Evolutionary conservation across 306 rosid species (phyloP).

Genomic region (Herpetospermum pedunculosum): DNA sequence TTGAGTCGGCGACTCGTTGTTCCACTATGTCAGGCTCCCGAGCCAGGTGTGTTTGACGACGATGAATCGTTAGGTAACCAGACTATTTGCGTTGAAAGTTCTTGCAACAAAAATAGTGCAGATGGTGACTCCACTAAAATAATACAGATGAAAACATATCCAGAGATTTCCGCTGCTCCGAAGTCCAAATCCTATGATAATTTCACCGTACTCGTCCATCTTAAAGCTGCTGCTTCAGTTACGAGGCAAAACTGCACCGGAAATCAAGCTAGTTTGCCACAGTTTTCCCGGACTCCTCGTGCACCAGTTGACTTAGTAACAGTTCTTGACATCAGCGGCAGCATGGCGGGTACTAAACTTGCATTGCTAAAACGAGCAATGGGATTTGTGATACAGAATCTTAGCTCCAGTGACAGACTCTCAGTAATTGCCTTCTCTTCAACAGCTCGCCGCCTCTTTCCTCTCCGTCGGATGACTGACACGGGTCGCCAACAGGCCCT

Average conservation of each 20-base stretch:
- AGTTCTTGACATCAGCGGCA: constrained; percentile 88
- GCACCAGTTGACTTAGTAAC: constrained; percentile 97
- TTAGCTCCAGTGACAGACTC: constrained; percentile 80
- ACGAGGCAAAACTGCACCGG: constrained; percentile 23
- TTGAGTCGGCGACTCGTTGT: constrained; percentile 53
- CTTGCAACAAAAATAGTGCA: constrained; percentile 17
- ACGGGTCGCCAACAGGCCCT: constrained; percentile 79
- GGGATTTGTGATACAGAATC: constrained; percentile 96
- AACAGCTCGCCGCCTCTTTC: constrained; percentile 92
- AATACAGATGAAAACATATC: constrained; percentile 56
- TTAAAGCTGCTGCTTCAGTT: constrained; percentile 58
- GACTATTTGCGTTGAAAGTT: constrained; percentile 22
- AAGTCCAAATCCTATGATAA: constrained; percentile 33
- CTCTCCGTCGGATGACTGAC: constrained; percentile 68
- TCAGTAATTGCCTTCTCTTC: constrained; percentile 96
- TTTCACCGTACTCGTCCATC: constrained; percentile 71
- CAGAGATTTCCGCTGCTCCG: constrained; percentile 62
- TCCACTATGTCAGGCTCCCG: constrained; percentile 70
- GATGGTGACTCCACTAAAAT: constrained; percentile 28
- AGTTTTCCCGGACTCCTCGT: constrained; percentile 49
- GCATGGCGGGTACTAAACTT: constrained; percentile 98
- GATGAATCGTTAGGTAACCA: constrained; percentile 70
- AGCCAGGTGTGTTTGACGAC: constrained; percentile 72
- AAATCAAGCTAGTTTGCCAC: constrained; percentile 36
- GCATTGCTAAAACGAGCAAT: constrained; percentile 91